Conservation (phyloP, 768 basidiomycete species). For the Russula sp. region DNA sequence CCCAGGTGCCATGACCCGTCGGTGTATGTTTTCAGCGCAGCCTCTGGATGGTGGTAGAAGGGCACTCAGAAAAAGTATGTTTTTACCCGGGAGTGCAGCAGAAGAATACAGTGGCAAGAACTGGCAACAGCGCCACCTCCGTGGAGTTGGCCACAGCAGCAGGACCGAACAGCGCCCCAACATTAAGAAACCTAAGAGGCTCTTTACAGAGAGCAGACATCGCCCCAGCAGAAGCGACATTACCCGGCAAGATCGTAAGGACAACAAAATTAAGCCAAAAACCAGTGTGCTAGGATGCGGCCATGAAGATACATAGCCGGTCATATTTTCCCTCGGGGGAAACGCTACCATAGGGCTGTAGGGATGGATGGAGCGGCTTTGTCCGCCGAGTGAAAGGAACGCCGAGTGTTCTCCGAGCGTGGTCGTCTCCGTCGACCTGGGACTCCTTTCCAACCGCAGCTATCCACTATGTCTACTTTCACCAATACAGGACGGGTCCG, state of each 20-base stretch:
- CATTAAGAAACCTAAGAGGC: conserved; percentile 1
- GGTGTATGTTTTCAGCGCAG: conserved; percentile 9
- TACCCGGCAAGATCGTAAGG: not conserved
- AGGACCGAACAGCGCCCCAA: not conserved
- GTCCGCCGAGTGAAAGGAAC: not conserved
- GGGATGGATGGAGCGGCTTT: not conserved
- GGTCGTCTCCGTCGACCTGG: not conserved
- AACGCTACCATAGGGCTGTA: not conserved
- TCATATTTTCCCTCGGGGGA: not conserved
- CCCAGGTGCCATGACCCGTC: not conserved
- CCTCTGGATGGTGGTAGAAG: not conserved
- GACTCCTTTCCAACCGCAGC: not conserved
- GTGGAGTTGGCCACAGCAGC: conserved; percentile 6
- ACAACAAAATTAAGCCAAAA: not conserved
- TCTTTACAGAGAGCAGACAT: not conserved
- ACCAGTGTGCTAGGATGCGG: not conserved
- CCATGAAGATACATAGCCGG: not conserved
- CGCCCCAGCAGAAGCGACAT: not conserved
- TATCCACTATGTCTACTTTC: not conserved
- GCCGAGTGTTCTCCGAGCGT: not conserved
- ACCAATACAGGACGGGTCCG: not conserved
- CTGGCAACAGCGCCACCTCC: conserved; percentile 8
- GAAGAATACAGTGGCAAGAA: not conserved
- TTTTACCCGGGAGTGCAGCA: not conserved
- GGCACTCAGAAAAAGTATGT: not conserved